Conservation (phyloP, 345 rosid species). For the Isatis tinctoria region DNA sequence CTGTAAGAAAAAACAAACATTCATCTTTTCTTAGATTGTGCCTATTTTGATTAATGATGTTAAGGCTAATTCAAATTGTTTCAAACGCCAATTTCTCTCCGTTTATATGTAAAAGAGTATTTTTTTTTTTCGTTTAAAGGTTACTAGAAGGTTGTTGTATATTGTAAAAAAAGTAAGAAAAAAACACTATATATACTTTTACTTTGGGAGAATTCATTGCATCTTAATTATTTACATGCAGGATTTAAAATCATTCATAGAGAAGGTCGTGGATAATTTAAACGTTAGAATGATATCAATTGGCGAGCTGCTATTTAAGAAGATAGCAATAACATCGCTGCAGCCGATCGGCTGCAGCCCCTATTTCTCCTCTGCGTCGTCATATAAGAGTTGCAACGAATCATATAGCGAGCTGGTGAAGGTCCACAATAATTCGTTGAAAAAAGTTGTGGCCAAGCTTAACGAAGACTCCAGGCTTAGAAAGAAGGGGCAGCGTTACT, state of each 20-base stretch:
- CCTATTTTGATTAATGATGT: too few species aligned
- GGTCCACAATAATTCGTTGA: slow-evolving; percentile 46
- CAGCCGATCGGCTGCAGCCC: slow-evolving; percentile 74
- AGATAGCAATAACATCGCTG: slow-evolving; percentile 37
- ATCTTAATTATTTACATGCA: slow-evolving; percentile 8
- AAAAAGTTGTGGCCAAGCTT: slow-evolving; percentile 40
- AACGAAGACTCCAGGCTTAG: slow-evolving; percentile 22
- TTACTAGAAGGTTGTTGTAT: too few species aligned
- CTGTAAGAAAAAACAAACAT: slow-evolving; percentile 31
- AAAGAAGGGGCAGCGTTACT: not conserved
- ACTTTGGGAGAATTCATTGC: too few species aligned
- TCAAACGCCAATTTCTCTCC: not conserved
- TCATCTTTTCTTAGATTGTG: not conserved
- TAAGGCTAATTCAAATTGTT: too few species aligned
- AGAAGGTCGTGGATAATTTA: slow-evolving; percentile 44
- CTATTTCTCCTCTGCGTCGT: not conserved
- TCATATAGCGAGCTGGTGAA: slow-evolving; percentile 25
- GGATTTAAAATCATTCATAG: slow-evolving; percentile 42
- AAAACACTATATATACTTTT: too few species aligned
- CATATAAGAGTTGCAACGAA: slow-evolving; percentile 44
- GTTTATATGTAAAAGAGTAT: not conserved
- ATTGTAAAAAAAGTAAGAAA: too few species aligned
- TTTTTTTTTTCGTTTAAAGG: too few species aligned
- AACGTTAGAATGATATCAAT: not conserved
- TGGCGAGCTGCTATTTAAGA: slow-evolving; percentile 32